phyloP scores from a whole-genome alignment of 2,329 filamentous ascomycete genomes.

The Ambrosiella xylebori region DNA sequence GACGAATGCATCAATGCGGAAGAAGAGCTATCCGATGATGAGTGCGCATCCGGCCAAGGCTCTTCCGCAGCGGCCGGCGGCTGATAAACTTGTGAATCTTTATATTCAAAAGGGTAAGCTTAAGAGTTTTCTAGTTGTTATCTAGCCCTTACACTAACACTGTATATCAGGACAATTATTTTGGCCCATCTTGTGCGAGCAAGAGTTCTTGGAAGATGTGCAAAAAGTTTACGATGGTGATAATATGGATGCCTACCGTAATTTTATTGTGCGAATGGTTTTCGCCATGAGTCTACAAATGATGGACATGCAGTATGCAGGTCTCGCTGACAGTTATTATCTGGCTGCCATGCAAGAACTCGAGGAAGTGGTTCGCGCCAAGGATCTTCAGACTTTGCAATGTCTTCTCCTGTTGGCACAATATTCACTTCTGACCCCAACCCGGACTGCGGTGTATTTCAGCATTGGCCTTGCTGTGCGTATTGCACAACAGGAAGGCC shows the following conservation, averaged over 20 bases:
- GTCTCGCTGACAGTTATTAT: constrained; percentile 87
- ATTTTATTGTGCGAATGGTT: constrained; percentile 79
- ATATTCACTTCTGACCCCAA: constrained; percentile 85
- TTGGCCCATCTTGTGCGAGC: constrained; percentile 75
- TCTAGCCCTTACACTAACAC: background rate
- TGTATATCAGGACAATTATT: constrained; percentile 56
- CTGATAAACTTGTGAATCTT: constrained; percentile 64
- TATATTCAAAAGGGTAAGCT: constrained; percentile 63
- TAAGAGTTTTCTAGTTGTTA: background rate
- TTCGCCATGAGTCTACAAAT: constrained; percentile 92
- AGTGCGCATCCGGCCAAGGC: constrained; percentile 65
- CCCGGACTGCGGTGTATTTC: constrained; percentile 82
- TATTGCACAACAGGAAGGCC: constrained; percentile 73
- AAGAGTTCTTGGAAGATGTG: constrained; percentile 56
- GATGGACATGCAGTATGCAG: constrained; percentile 75
- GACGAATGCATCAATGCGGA: constrained; percentile 37
- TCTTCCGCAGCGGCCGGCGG: constrained; percentile 56
- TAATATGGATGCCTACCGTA: constrained; percentile 55
- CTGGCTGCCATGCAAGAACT: constrained; percentile 73
- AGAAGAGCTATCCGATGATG: constrained; percentile 79
- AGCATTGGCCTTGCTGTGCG: constrained; percentile 76
- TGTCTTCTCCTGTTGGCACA: constrained; percentile 75
- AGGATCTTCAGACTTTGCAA: constrained; percentile 79
- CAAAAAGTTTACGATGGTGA: constrained; percentile 66
- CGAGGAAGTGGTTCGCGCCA: constrained; percentile 67